Base-by-base conservation (phyloP, 2,329 filamentous ascomycete genomes). In the Basipetospora chlamydospora region DNA sequence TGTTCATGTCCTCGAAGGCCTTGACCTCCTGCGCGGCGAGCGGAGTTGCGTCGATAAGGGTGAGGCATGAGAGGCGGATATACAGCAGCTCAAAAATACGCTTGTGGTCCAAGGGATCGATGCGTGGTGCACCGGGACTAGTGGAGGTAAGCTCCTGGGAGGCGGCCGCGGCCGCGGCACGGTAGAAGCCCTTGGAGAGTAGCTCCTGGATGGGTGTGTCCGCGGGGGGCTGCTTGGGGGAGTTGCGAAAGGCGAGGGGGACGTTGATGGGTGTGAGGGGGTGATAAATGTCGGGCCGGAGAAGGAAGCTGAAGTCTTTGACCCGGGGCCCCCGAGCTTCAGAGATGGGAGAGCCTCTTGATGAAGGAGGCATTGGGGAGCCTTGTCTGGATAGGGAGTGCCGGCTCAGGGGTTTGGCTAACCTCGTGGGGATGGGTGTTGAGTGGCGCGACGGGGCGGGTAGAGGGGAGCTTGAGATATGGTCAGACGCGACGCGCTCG, bases 281-380 rank as follows among this genome's bases (percentile, higher is more conserved):
- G 51, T 94, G 87, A 61, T 88, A 95, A 39, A 87, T 79, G 44
- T 84, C 74, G 3, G 83, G 77, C 15, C 78, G 73, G 9, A 90
- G 70, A 31, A 95, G 74, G 53, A 80, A 88, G 13, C 77, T 74
- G 46, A 94, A 81, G 59, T 93, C 80, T 48, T 82, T 80, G 12
- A 21, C 16, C 9, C 20, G 34, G 22, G 8, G 18, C 26, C n/a
- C 30, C 40, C 39, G 16, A 3, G 17, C 15, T 13, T 16, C 11
- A 17, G 38, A 26, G 18, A 31, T 32, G 26, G 41, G 38, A 18
- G 39, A 42, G 16, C 38, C 15, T 21, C 30, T 16, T 4, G 26
- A 15, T 16, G 35, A 37, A 10, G 20, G 35, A 28, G 35, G 35
- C n/a, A 31, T 17, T 5, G 35, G 35, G 3, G 35, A 37, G 13